Evolutionary conservation across 1,284 basidiomycete genomes (phyloP).

Genomic region (Filobasidium uniguttulatum): DNA sequence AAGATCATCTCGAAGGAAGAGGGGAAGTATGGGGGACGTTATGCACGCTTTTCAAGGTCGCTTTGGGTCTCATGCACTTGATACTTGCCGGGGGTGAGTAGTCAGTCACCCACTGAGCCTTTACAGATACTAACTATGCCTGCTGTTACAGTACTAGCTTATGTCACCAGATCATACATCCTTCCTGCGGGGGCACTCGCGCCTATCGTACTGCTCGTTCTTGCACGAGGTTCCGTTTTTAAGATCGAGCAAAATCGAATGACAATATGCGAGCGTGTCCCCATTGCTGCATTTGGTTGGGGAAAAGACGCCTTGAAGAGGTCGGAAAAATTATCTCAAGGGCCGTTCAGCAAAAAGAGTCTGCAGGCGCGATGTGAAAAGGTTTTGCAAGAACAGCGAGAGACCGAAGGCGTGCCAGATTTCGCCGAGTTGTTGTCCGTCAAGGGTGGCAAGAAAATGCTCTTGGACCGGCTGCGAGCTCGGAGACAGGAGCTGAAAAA

Average conservation of each 20-base stretch:
- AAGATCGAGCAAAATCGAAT: not conserved
- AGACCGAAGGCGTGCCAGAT: not conserved
- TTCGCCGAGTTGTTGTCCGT: not conserved
- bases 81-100: slow-evolving; percentile 4
- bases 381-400: not conserved
- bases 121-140: not conserved
- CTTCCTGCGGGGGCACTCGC: not conserved
- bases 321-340: too few relatives aligned
- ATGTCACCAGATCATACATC: not conserved
- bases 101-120: too few relatives aligned
- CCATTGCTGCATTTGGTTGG: not conserved
- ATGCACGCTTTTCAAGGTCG: slow-evolving; percentile 1
- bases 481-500: too few relatives aligned
- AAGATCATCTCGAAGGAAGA: slow-evolving; percentile 8
- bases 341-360: not conserved
- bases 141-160: not conserved
- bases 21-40: slow-evolving; percentile 6
- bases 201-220: not conserved
- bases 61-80: slow-evolving; percentile 6
- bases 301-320: not conserved
- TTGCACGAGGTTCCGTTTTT: not conserved
- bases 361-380: not conserved
- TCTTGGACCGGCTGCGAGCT: too few relatives aligned
- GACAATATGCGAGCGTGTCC: not conserved
- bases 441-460: not conserved